Percentiles rank a stretch among this genome's conserved stretches.
Conservation (phyloP, 441 rosid genomes). For the Hura crepitans region DNA sequence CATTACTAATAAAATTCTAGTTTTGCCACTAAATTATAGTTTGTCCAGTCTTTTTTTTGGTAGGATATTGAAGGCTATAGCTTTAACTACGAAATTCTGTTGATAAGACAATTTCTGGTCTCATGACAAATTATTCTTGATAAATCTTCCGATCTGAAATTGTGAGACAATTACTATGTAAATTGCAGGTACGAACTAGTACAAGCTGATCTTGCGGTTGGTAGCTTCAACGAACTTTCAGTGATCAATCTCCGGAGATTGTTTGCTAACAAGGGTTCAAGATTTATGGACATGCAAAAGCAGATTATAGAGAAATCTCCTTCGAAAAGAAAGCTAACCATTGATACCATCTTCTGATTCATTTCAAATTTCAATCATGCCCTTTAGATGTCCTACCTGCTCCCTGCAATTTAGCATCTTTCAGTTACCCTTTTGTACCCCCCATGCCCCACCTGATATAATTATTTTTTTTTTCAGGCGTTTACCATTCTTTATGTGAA, state of each 20-base stretch:
- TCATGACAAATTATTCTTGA: not conserved
- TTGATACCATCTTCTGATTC: constrained; percentile 76
- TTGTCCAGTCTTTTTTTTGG: not conserved
- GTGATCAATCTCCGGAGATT: constrained; percentile 88
- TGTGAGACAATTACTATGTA: not conserved
- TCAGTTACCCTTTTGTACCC: not conserved
- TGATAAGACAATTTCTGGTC: not conserved
- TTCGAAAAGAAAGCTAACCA: constrained; percentile 69
- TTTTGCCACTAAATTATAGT: not conserved
- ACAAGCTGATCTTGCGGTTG: constrained; percentile 91
- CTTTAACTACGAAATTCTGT: not conserved
- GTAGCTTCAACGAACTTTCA: constrained; percentile 72
- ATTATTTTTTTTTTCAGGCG: not conserved
- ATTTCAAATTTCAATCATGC: not conserved
- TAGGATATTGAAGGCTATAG: not conserved
- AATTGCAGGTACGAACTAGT: constrained; percentile 79
- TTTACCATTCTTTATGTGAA: constrained; percentile 2
- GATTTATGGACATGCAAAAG: constrained; percentile 85
- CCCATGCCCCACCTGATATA: not conserved
- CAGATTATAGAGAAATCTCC: constrained; percentile 75
- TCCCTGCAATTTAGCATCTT: not conserved
- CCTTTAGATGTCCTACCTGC: not conserved
- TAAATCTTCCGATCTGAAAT: not conserved
- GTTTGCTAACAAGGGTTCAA: constrained; percentile 78
- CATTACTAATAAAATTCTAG: not conserved